Evolutionary conservation across 495 filamentous ascomycete genomes (phyloP).

Genomic region (Glarea lozoyensis): DNA sequence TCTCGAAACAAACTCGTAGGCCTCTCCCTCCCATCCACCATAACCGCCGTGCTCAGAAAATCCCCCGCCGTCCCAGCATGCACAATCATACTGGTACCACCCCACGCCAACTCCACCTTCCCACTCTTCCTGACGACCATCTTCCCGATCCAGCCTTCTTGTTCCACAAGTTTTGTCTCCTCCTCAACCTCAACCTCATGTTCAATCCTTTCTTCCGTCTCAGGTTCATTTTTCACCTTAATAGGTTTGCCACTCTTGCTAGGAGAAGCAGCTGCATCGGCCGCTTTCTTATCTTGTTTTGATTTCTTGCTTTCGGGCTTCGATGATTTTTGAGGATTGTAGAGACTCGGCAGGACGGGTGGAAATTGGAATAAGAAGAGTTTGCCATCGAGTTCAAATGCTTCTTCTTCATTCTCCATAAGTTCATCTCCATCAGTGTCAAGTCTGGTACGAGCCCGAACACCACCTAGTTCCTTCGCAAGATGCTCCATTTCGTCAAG

Average conservation of each 20-base stretch:
- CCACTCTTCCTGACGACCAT: constrained; percentile 52
- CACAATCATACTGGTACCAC: constrained; percentile 40
- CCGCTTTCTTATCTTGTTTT: constrained; percentile 5
- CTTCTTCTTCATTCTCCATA: constrained; percentile 23
- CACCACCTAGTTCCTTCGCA: constrained; percentile 25
- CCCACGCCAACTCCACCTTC: constrained; percentile 51
- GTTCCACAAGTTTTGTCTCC: constrained; percentile 10
- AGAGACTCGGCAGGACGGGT: constrained; percentile 46
- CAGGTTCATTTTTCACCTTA: constrained; percentile 5
- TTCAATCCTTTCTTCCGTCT: background rate
- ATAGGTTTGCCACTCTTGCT: constrained; percentile 8
- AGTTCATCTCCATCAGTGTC: constrained; percentile 25
- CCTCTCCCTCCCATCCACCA: constrained; percentile 19
- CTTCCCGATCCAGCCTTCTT: constrained; percentile 46
- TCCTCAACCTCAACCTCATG: constrained; percentile 6
- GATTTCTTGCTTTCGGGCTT: constrained; percentile 11
- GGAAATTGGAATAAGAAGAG: constrained; percentile 61
- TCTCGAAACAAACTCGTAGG: constrained; percentile 1
- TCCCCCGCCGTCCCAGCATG: constrained; percentile 31
- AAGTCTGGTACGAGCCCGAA: constrained; percentile 4
- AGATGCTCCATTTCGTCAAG: constrained; percentile 24
- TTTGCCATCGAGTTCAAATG: constrained; percentile 28
- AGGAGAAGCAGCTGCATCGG: background rate
- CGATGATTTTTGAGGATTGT: constrained; percentile 7
- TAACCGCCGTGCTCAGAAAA: constrained; percentile 35